Evolutionary conservation across 345 rosid genomes (phyloP).

Genomic region (Brassica nigra): DNA sequence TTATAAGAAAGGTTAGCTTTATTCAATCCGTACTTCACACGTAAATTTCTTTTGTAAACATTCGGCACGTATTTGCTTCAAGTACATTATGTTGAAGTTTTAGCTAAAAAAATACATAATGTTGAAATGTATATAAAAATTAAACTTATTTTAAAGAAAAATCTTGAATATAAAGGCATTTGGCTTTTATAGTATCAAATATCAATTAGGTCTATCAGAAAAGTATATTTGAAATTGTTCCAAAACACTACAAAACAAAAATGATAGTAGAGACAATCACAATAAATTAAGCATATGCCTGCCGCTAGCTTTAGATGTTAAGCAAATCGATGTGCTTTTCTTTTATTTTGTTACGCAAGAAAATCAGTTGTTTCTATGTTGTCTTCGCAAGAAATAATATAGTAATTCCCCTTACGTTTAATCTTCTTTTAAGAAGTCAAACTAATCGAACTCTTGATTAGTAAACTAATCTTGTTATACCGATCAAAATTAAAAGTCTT

Average conservation of each 20-base stretch:
- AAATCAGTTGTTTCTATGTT: not conserved
- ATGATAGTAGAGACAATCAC: not conserved
- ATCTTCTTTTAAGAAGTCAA: not conserved
- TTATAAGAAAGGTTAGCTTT: not conserved
- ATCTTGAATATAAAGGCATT: not conserved
- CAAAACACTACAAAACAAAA: not conserved
- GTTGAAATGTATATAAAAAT: not conserved
- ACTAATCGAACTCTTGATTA: not conserved
- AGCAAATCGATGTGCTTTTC: not conserved
- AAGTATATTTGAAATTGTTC: not conserved
- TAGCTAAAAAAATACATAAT: not conserved
- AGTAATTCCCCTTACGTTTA: not conserved
- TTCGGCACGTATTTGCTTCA: not conserved
- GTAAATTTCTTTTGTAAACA: no score
- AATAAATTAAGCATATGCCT: not conserved
- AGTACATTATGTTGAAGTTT: not conserved
- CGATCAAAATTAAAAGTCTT: not conserved
- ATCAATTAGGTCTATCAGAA: not conserved
- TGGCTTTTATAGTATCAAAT: not conserved
- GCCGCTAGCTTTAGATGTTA: not conserved
- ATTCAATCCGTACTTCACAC: not conserved
- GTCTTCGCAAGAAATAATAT: not conserved
- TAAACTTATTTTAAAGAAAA: not conserved
- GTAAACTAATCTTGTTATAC: not conserved
- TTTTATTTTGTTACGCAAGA: not conserved